These are phyloP conservation scores for Ganoderma resinaceum DNA, from an alignment of 1,284 basidiomycete species.

Conservation along the genomic window DNA sequence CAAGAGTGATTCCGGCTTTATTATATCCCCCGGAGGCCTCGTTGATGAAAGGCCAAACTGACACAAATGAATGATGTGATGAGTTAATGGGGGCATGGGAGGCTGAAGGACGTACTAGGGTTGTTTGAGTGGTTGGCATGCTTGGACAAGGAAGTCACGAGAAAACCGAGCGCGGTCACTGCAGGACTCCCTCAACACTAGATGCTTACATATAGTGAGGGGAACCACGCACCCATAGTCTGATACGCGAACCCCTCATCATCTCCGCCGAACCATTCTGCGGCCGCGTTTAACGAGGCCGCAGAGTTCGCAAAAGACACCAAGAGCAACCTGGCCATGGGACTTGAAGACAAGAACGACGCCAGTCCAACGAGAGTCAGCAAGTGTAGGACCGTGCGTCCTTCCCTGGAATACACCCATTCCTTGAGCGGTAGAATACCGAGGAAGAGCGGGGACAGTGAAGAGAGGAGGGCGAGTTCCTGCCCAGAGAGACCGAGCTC, in stretches of 20 bases:
- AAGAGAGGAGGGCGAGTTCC: constrained; percentile 73
- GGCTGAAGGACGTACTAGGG: constrained; percentile 56
- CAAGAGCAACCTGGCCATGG: constrained; percentile 61
- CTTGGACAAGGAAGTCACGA: constrained; percentile 77
- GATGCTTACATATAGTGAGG: neutral
- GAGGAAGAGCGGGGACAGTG: constrained; percentile 73
- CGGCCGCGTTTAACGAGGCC: constrained; percentile 58
- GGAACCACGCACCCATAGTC: constrained; percentile 59
- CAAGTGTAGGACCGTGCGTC: constrained; percentile 54
- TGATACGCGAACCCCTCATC: constrained; percentile 50
- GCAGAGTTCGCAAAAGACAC: constrained; percentile 63
- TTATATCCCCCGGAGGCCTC: constrained; percentile 76
- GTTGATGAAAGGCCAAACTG: constrained; percentile 86
- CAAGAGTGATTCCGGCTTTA: constrained; percentile 64
- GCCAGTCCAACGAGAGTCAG: constrained; percentile 67
- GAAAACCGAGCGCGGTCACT: constrained; percentile 76
- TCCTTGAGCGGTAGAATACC: constrained; percentile 50
- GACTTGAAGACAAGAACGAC: constrained; percentile 64
- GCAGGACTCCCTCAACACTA: neutral
- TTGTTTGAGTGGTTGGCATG: constrained; percentile 84
- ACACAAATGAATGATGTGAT: constrained; percentile 12
- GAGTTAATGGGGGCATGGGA: neutral
- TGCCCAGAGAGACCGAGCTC: constrained; percentile 83
- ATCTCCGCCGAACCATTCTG: constrained; percentile 58
- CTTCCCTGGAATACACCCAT: constrained; percentile 54